These are phyloP conservation scores for Sistotremastrum niveocremeum DNA, from an alignment of 768 basidiomycete genomes.

Conservation along the genomic window DNA sequence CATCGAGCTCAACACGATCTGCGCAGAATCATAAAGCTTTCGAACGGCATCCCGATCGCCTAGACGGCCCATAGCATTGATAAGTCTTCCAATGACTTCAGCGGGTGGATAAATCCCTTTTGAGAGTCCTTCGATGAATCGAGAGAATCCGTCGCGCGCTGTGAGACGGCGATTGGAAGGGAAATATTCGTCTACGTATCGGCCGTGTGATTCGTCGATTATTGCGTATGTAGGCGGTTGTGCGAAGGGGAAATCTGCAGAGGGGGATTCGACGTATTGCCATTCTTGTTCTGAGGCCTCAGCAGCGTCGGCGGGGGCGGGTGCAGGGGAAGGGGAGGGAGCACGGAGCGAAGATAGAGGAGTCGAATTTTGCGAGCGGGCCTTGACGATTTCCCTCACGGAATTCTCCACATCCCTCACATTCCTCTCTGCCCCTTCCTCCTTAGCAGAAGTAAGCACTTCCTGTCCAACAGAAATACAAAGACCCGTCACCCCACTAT, in stretches of 20 bases:
- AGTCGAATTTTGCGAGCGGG: no score
- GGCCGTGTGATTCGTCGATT: conserved; percentile 16
- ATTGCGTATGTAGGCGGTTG: background rate
- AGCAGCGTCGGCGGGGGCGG: no score
- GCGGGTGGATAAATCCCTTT: conserved; percentile 37
- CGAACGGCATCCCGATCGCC: conserved; percentile 47
- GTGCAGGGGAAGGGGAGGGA: no score
- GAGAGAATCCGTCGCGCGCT: conserved; percentile 29
- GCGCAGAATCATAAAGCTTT: conserved; percentile 54
- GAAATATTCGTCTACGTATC: conserved; percentile 21
- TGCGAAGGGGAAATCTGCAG: background rate
- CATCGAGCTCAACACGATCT: conserved; percentile 38
- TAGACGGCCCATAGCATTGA: conserved; percentile 53
- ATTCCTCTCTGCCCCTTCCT: no score
- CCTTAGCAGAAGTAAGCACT: no score
- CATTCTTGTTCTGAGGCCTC: no score
- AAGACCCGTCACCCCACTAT: no score
- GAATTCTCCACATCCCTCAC: no score
- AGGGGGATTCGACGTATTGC: no score
- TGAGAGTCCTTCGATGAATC: conserved; percentile 33
- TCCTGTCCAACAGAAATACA: no score
- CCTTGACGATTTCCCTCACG: no score
- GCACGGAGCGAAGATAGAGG: no score
- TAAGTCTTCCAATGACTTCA: conserved; percentile 42
- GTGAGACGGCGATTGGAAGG: conserved; percentile 16